phyloP scores from a whole-genome alignment of 2,329 filamentous ascomycete genomes.

The Talaromyces albobiverticillius region DNA sequence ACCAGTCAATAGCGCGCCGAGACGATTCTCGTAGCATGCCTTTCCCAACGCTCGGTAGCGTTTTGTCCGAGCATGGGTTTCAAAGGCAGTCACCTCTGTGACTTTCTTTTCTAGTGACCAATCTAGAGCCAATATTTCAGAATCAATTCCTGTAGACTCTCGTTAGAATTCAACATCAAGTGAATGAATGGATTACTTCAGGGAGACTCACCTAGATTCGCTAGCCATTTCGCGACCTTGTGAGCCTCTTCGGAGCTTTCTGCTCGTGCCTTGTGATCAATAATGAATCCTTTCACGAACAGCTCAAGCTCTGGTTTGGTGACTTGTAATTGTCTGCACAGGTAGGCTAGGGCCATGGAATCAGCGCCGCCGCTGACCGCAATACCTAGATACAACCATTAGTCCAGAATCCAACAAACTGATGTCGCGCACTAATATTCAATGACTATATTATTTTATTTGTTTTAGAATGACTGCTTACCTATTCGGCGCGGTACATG shows the following conservation, averaged over 20 bases:
- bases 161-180: background rate
- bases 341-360: slow-evolving; percentile 88
- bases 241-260: slow-evolving; percentile 56
- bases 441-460: too few relatives aligned
- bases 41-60: slow-evolving; percentile 70
- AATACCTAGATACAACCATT: slow-evolving; percentile 52
- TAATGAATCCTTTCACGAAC: slow-evolving; percentile 54
- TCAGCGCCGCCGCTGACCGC: slow-evolving; percentile 92
- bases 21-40: slow-evolving; percentile 52
- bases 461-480: too few relatives aligned
- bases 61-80: slow-evolving; percentile 69
- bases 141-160: slow-evolving; percentile 27
- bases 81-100: slow-evolving; percentile 61
- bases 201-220: slow-evolving; percentile 38
- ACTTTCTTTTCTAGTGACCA: slow-evolving; percentile 49
- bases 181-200: background rate
- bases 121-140: slow-evolving; percentile 42
- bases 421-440: too few relatives aligned
- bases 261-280: slow-evolving; percentile 59
- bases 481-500: slow-evolving; percentile 14
- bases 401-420: background rate
- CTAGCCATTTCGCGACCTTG: slow-evolving; percentile 47
- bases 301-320: slow-evolving; percentile 21
- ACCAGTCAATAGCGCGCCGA: slow-evolving; percentile 67
- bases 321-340: slow-evolving; percentile 57